phyloP scores from a whole-genome alignment of 1,139 yeast species.

The Arxiozyma bovina region DNA sequence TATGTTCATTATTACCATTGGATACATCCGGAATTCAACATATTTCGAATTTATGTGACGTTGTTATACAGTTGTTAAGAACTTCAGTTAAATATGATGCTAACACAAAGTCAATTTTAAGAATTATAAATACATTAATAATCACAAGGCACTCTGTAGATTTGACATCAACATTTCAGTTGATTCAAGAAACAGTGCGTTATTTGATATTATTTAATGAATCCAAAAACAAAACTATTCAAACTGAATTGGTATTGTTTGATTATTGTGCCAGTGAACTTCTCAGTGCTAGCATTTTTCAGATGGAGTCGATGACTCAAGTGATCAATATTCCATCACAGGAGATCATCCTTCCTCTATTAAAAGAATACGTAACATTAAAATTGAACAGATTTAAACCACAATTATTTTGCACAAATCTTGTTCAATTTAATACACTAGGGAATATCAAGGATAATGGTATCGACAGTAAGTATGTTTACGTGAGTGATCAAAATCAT shows the following conservation, averaged over 20 bases:
- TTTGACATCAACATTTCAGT: constrained; percentile 10
- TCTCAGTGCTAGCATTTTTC: constrained; percentile 14
- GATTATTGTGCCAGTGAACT: constrained; percentile 21
- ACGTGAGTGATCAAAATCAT: constrained; percentile 8
- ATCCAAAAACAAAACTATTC: constrained; percentile 14
- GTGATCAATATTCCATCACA: background rate
- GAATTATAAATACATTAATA: constrained; percentile 17
- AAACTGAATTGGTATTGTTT: constrained; percentile 18
- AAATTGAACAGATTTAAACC: constrained; percentile 14
- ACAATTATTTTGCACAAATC: constrained; percentile 6
- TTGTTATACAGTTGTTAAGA: constrained; percentile 11
- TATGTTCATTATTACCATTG: constrained; percentile 14
- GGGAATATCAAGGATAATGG: background rate
- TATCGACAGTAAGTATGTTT: constrained; percentile 14
- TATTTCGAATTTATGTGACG: constrained; percentile 11
- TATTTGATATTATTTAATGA: constrained; percentile 14
- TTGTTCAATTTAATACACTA: constrained; percentile 6
- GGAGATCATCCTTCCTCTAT: background rate
- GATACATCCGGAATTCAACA: constrained; percentile 19
- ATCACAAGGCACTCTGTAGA: constrained; percentile 17
- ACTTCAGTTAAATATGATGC: constrained; percentile 18
- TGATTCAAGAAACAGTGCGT: constrained; percentile 16
- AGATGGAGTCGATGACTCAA: constrained; percentile 12
- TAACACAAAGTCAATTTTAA: constrained; percentile 17
- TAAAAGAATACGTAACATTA: constrained; percentile 15